These are phyloP conservation scores for Porphyrellus cyaneotinctus DNA, from an alignment of 768 basidiomycete genomes.

Conservation along the genomic window DNA sequence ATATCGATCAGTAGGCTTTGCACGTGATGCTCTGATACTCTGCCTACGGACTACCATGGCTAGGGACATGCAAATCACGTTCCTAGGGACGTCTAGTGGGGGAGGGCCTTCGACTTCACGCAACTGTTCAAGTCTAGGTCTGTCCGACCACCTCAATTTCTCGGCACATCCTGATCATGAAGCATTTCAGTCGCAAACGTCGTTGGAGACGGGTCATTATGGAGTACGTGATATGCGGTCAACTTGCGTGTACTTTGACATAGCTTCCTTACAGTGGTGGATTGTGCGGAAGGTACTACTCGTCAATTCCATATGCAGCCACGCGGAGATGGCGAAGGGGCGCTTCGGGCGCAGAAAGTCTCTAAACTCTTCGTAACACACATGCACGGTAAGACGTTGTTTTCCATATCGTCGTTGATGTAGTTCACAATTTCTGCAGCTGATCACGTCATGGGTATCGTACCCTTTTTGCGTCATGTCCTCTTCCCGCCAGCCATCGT, in stretches of 20 bases:
- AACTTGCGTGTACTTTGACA: neutral
- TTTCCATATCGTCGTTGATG: neutral
- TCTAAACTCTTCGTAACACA: constrained; percentile 79
- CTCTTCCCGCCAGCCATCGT: constrained; percentile 44
- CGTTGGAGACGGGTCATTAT: constrained; percentile 50
- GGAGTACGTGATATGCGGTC: constrained; percentile 48
- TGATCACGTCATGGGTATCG: constrained; percentile 73
- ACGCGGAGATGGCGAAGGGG: constrained; percentile 21
- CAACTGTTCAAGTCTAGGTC: constrained; percentile 65
- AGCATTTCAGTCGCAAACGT: constrained; percentile 48
- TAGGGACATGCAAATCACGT: constrained; percentile 53
- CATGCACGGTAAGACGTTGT: constrained; percentile 59
- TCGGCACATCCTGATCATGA: neutral
- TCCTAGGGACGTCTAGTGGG: constrained; percentile 74
- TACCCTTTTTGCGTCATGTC: constrained; percentile 58
- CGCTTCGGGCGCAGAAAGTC: constrained; percentile 45
- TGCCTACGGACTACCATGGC: constrained; percentile 36
- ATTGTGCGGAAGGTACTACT: constrained; percentile 78
- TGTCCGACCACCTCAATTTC: neutral
- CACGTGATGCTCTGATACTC: constrained; percentile 19
- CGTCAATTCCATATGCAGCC: constrained; percentile 64
- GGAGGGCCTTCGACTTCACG: constrained; percentile 71
- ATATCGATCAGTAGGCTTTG: neutral
- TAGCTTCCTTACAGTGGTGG: constrained; percentile 53
- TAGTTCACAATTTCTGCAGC: constrained; percentile 34